Conservation (phyloP, 306 rosid genomes). For the Cyclanthera cordifolia region DNA sequence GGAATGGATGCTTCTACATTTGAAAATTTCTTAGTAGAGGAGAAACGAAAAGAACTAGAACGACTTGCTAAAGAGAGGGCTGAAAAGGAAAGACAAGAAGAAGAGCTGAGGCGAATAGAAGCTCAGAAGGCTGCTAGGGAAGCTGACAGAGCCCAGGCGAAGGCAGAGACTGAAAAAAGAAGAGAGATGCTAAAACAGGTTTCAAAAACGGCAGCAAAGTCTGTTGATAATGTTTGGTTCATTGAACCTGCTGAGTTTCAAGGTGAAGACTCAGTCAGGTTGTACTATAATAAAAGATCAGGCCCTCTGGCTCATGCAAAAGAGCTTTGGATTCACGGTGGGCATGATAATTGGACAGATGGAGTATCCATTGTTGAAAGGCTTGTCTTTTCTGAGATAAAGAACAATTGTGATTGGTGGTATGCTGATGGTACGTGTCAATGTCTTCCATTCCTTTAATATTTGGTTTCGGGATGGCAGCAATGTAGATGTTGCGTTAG, state of each 20-base stretch:
- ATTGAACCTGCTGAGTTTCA: conserved; percentile 51
- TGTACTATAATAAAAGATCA: conserved; percentile 63
- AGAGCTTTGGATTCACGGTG: conserved; percentile 90
- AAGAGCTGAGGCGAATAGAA: conserved; percentile 59
- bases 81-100: conserved; percentile 71
- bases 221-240: conserved; percentile 66
- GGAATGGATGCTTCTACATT: conserved; percentile 64
- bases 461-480: too few relatives aligned
- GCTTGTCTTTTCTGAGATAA: conserved; percentile 44
- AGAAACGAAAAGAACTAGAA: conserved; percentile 67
- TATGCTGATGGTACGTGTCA: conserved; percentile 62
- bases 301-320: conserved; percentile 67
- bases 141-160: conserved; percentile 67
- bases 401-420: conserved; percentile 67
- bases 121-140: conserved; percentile 62
- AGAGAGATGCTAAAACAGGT: conserved; percentile 35
- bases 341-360: conserved; percentile 62
- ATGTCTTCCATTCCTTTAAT: background rate
- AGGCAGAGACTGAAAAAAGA: conserved; percentile 34
- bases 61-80: conserved; percentile 63
- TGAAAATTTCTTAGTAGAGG: conserved; percentile 82
- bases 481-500: too few relatives aligned
- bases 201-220: conserved; percentile 40
- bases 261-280: conserved; percentile 47
- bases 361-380: conserved; percentile 51